Evolutionary conservation across 768 basidiomycete species (phyloP).

Genomic region (Suillus variegatus): DNA sequence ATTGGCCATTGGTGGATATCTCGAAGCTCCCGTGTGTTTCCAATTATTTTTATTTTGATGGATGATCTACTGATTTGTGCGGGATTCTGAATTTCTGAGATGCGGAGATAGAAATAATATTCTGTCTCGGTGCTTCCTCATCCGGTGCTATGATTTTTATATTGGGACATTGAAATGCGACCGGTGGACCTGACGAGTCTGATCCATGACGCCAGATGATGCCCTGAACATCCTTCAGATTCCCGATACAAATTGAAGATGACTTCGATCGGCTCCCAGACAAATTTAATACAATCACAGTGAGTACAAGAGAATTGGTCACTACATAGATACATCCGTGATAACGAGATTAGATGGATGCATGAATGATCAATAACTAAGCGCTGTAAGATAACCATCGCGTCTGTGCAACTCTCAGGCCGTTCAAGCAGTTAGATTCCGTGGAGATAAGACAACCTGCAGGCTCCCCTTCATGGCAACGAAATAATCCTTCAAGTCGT

Average conservation of each 20-base stretch:
- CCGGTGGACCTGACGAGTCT: constrained; percentile 4
- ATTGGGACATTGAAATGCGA: not conserved
- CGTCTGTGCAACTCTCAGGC: constrained; percentile 11
- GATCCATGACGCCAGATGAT: not conserved
- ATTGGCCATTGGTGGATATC: constrained; percentile 24
- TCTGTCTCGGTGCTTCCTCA: constrained; percentile 5
- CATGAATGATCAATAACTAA: constrained; percentile 23
- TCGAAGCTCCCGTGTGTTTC: constrained; percentile 12
- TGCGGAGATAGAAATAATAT: constrained; percentile 8
- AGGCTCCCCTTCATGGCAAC: constrained; percentile 37
- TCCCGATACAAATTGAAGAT: not conserved
- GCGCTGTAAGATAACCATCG: constrained; percentile 25
- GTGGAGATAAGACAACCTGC: constrained; percentile 37
- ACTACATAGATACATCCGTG: not conserved
- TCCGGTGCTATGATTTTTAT: constrained; percentile 2
- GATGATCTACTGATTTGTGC: constrained; percentile 6
- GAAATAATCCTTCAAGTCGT: constrained; percentile 39
- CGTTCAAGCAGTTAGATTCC: constrained; percentile 21
- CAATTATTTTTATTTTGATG: constrained; percentile 6
- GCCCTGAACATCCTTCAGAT: not conserved
- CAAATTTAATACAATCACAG: not conserved
- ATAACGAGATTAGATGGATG: constrained; percentile 14
- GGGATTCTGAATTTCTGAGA: constrained; percentile 1
- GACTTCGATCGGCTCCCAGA: not conserved
- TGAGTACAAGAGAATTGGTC: not conserved